Evolutionary conservation across 176 grass and related monocot genomes (phyloP), one percentile per base, ranked within the genome.

Genomic region (Oryza coarctata): DNA sequence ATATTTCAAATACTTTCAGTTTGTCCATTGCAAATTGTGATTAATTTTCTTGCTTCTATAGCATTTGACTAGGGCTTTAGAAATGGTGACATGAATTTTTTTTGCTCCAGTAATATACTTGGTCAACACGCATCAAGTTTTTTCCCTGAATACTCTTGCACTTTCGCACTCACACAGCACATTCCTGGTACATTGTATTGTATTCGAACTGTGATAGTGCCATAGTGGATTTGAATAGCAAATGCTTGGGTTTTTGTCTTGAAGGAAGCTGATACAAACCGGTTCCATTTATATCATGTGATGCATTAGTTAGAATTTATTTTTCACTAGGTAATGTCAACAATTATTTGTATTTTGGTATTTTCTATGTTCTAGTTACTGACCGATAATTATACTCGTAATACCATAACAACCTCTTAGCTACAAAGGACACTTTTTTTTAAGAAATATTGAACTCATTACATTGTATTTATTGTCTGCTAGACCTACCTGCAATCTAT

Each of bases 401-500:
- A 71, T 71, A 27, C 55, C 64, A 71, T 44, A 75, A 76, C 1
- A 61, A 3, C 7, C 25, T 2, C 1, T 6, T 57, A 69, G 26
- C 28, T 36, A 58, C 30, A 14, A 83, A 20, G 49, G 27, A 25
- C 17, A 76, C 47, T 20, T 23, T 65, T 36, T 14, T 45, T 58
- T 17, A 85, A 89, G 65, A 62, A 74, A 57, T 12, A 64, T n/a
- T 75, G 7, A 68, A 10, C 47, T 86, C 72, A 74, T 71, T 14
- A 73, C 63, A 43, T 66, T 75, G 45, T 79, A 1, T 85, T 75
- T 79, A 1, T 85, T 75, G 43, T 88, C 26, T 83, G 72, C 68
- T 76, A 99, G 96, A 95, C 93, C 35, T 99, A 99, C 73, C 82
- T 99, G 83, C 96, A 99, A 94, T 99, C 93, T 12, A 94, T 95